A percentile compares a stretch with the other conserved stretches of the same genome.
Evolutionary conservation across 192 early-diverging fungal species (phyloP).

Genomic region (Backusella circina): DNA sequence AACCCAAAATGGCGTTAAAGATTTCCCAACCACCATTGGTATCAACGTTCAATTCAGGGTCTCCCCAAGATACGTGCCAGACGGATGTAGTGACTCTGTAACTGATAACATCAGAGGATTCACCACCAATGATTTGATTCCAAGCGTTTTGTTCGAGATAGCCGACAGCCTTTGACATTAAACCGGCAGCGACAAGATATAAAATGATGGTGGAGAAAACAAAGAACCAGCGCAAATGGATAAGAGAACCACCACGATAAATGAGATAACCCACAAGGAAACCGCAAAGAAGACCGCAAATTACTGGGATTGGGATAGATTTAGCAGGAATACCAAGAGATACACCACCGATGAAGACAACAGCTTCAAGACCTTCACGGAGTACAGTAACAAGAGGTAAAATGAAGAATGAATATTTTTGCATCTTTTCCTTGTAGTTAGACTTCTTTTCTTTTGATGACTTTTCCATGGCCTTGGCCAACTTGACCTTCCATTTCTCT

Average conservation of each 20-base stretch:
- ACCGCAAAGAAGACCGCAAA: constrained; percentile 70
- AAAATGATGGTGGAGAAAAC: constrained; percentile 65
- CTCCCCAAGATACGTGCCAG: constrained; percentile 37
- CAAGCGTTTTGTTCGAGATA: constrained; percentile 66
- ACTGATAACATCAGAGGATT: constrained; percentile 51
- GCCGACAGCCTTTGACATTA: constrained; percentile 67
- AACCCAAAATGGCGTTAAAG: constrained; percentile 69
- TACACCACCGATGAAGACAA: constrained; percentile 86
- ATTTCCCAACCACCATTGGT: constrained; percentile 62
- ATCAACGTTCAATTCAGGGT: constrained; percentile 51
- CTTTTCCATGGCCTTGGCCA: constrained; percentile 28
- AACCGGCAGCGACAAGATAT: constrained; percentile 79
- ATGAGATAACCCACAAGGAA: constrained; percentile 67
- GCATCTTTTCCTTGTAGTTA: background rate
- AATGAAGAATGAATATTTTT: constrained; percentile 69
- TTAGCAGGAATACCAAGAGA: constrained; percentile 34
- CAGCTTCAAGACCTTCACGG: constrained; percentile 85
- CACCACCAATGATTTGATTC: constrained; percentile 60
- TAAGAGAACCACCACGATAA: constrained; percentile 63
- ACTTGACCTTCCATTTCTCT: constrained; percentile 61
- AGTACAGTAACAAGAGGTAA: constrained; percentile 82
- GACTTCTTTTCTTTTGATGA: background rate
- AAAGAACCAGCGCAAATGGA: constrained; percentile 80
- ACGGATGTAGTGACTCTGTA: constrained; percentile 34
- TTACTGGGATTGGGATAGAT: constrained; percentile 78